Base-by-base conservation (phyloP, 2,329 filamentous ascomycete genomes). In the Arthrobotrys entomopaga region DNA sequence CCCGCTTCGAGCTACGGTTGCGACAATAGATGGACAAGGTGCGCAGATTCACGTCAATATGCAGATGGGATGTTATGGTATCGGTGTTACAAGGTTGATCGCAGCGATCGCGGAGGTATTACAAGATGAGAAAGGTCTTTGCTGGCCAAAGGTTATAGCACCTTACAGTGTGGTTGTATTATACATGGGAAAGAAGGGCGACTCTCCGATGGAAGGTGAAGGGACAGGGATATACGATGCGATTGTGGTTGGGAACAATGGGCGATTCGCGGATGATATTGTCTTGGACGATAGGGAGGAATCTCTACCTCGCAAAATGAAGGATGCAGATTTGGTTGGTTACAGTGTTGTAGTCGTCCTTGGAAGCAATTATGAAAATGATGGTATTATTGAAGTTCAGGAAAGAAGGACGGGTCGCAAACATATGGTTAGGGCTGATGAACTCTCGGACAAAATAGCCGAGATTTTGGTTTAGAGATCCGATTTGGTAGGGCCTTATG, bases 31-130 rank as follows among this genome's bases (percentile, higher is more conserved):
- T 19, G 52, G 80, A 22, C 40, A 60, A 8, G 65, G 58, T 16
- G 58, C 26, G 11, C 76, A 79, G 53, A 78, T 82, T 15, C 80
- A 81, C 7, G 84, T 88, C 0, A 84, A 88, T 0, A 86, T 97
- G 79, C 88, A 96, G 77, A 99, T 99, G 95, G 95, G 95, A 65
- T 99, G 95, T 80, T 92, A 97, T 80, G 95, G 95, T 0, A 96
- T 99, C 75, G 95, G 95, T 1, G 88, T 99, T 16, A 96, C 93
- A 3, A 90, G 95, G 50, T 89, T 99, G 78, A 89, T 99, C 75
- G 93, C 90, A 7, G 92, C 95, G 0, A 88, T 95, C 0, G 93
- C 93, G 0, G 90, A 94, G 76, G 86, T 90, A 43, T 84, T 92
- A 8, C 85, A 88, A 0, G 92, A 96, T 77, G 80, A 85, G 1